Evolutionary conservation across 345 rosid genomes (phyloP).

Genomic region (Linum lewisii): DNA sequence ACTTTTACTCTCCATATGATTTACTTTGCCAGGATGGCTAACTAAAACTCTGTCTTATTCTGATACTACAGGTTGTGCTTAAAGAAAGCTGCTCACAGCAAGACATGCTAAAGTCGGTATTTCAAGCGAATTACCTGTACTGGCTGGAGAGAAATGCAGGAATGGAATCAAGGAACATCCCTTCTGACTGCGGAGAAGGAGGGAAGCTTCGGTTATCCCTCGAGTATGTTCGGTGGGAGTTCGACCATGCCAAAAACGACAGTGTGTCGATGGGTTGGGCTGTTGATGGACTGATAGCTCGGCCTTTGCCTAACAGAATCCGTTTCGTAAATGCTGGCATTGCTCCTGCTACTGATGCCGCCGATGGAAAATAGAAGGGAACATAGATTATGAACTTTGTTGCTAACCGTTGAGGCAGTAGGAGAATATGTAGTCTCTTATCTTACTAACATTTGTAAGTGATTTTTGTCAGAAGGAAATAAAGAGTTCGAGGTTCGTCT

Average conservation of each 20-base stretch:
- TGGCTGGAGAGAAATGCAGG: constrained; percentile 97
- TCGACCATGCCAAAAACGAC: constrained; percentile 64
- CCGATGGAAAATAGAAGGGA: too few relatives aligned
- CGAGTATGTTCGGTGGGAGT: constrained; percentile 78
- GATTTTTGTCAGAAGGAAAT: too few relatives aligned
- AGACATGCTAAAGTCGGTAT: constrained; percentile 90
- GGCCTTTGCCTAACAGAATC: constrained; percentile 70
- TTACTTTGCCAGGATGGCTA: not conserved
- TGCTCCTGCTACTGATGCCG: too few relatives aligned
- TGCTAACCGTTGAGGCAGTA: too few relatives aligned
- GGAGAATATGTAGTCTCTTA: too few relatives aligned
- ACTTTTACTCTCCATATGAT: not conserved
- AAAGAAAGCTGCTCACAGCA: constrained; percentile 64
- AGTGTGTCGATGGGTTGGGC: constrained; percentile 71
- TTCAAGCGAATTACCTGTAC: constrained; percentile 84
- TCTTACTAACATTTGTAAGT: too few relatives aligned
- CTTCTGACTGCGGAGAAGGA: constrained; percentile 56
- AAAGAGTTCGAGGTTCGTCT: too few relatives aligned
- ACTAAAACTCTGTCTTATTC: constrained; percentile 1
- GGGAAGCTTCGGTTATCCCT: constrained; percentile 75
- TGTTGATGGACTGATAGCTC: constrained; percentile 75
- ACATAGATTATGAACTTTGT: too few relatives aligned
- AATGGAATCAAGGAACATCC: constrained; percentile 42
- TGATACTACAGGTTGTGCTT: constrained; percentile 59
- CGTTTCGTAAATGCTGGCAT: constrained; percentile 4